Evolutionary conservation across 768 basidiomycete genomes (phyloP).

Genomic region (Chalciporus piperatus): DNA sequence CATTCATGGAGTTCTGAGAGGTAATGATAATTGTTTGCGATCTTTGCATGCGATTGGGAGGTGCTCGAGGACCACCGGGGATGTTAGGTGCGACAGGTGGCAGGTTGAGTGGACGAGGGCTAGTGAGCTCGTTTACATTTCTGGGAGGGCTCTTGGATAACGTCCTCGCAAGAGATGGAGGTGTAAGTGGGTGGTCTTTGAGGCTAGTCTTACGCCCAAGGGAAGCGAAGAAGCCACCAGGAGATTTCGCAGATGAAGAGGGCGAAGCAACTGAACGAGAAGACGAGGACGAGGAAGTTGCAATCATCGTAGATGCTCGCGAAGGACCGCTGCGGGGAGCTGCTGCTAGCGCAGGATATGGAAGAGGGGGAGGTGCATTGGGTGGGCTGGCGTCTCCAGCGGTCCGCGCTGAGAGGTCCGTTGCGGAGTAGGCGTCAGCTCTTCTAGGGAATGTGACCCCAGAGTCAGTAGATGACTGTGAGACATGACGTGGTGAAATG

Average conservation of each 20-base stretch:
- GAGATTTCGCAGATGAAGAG: slow-evolving; percentile 38
- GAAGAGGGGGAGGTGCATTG: slow-evolving; percentile 58
- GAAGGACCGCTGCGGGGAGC: slow-evolving; percentile 25
- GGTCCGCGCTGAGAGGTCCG: slow-evolving; percentile 58
- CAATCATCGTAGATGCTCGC: slow-evolving; percentile 32
- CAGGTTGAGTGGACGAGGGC: slow-evolving; percentile 32
- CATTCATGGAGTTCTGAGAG: slow-evolving; percentile 25
- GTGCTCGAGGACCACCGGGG: slow-evolving; percentile 74
- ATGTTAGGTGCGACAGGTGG: slow-evolving; percentile 45
- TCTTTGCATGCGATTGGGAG: slow-evolving; percentile 57
- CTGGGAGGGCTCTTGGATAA: slow-evolving; percentile 38
- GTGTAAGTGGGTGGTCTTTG: slow-evolving; percentile 33
- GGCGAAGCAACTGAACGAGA: slow-evolving; percentile 45
- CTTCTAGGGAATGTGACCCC: slow-evolving; percentile 79
- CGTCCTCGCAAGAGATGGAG: slow-evolving; percentile 33
- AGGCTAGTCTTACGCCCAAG: slow-evolving; percentile 69
- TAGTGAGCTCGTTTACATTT: slow-evolving; percentile 22
- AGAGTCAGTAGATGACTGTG: slow-evolving; percentile 68
- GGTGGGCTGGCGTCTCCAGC: slow-evolving; percentile 49
- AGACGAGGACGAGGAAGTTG: slow-evolving; percentile 46
- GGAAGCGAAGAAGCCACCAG: slow-evolving; percentile 70
- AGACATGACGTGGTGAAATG: slow-evolving; percentile 63
- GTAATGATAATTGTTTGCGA: slow-evolving; percentile 63
- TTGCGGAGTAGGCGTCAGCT: slow-evolving; percentile 74
- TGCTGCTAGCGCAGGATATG: slow-evolving; percentile 69